Evolutionary conservation across 352 stramenopile genomes (phyloP).

Genomic region (Phytophthora pini): DNA sequence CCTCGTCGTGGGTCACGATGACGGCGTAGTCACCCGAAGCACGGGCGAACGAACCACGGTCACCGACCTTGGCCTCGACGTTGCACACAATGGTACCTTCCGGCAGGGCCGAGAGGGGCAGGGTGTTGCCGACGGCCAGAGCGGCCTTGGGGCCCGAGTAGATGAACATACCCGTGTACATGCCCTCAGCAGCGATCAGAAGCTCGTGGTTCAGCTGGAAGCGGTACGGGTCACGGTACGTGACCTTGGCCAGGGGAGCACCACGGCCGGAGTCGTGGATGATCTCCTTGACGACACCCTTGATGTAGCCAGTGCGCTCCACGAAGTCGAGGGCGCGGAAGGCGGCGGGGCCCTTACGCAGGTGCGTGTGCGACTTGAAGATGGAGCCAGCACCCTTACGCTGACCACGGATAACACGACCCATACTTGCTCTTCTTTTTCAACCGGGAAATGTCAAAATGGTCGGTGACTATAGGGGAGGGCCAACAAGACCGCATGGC

Average conservation of each 20-base stretch:
- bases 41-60: constrained; percentile 96
- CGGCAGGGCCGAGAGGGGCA: constrained; percentile 94
- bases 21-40: constrained; percentile 98
- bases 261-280: constrained; percentile 98
- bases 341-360: constrained; percentile 74
- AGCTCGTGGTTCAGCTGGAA: constrained; percentile 94
- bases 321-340: constrained; percentile 93
- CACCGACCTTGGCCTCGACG: constrained; percentile 95
- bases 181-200: constrained; percentile 97
- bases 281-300: constrained; percentile 99
- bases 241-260: constrained; percentile 96
- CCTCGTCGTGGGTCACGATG: constrained; percentile 98
- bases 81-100: constrained; percentile 99
- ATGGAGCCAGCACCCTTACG: constrained; percentile 88
- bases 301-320: constrained; percentile 97
- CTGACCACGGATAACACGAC: constrained; percentile 90
- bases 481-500: constrained; percentile 11
- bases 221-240: constrained; percentile 93
- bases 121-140: constrained; percentile 97
- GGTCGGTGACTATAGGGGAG: not conserved
- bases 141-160: constrained; percentile 98
- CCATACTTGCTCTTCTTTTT: constrained; percentile 65
- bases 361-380: constrained; percentile 87
- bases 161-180: constrained; percentile 99
- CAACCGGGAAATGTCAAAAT: constrained; percentile 86